These are phyloP conservation scores for Porcisia hertigi DNA, from an alignment of 208 protist genomes.

Conservation along the genomic window DNA sequence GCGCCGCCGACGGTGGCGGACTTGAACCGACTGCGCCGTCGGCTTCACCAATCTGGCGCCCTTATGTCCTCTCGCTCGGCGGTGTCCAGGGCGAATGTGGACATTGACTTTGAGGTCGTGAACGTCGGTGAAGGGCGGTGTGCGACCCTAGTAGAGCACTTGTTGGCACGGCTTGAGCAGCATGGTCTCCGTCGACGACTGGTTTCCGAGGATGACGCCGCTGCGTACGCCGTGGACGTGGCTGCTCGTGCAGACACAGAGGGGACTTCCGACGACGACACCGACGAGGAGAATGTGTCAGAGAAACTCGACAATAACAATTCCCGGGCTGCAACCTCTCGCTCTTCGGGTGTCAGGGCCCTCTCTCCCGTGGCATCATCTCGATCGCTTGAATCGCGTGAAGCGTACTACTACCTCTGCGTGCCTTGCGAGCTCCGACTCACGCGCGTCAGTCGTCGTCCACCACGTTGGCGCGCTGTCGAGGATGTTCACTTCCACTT, in stretches of 20 bases:
- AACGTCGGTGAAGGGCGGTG: slow-evolving; percentile 64
- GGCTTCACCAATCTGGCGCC: slow-evolving; percentile 51
- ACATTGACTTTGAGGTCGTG: slow-evolving; percentile 40
- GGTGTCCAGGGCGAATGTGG: slow-evolving; percentile 32
- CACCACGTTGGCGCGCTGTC: slow-evolving; percentile 58
- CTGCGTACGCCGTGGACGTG: slow-evolving; percentile 25
- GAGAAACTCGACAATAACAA: neutral
- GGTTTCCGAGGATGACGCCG: slow-evolving; percentile 34
- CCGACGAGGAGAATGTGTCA: neutral
- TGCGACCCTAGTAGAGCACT: slow-evolving; percentile 62
- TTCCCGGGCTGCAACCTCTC: neutral
- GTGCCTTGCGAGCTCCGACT: slow-evolving; percentile 80
- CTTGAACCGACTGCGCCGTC: slow-evolving; percentile 30
- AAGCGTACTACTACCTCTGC: slow-evolving; percentile 86
- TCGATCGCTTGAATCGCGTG: slow-evolving; percentile 29
- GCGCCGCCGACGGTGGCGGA: slow-evolving; percentile 10
- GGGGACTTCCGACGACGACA: neutral
- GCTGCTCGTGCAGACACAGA: slow-evolving; percentile 1
- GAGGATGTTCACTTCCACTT: slow-evolving; percentile 88
- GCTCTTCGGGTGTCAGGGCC: neutral
- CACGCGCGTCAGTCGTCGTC: slow-evolving; percentile 31
- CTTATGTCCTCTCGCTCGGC: slow-evolving; percentile 63
- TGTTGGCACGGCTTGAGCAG: slow-evolving; percentile 78
- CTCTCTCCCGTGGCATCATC: neutral
- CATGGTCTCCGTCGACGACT: slow-evolving; percentile 79